phyloP scores from a whole-genome alignment of 768 basidiomycete genomes.

The Naganishia vaughanmartiniae region DNA sequence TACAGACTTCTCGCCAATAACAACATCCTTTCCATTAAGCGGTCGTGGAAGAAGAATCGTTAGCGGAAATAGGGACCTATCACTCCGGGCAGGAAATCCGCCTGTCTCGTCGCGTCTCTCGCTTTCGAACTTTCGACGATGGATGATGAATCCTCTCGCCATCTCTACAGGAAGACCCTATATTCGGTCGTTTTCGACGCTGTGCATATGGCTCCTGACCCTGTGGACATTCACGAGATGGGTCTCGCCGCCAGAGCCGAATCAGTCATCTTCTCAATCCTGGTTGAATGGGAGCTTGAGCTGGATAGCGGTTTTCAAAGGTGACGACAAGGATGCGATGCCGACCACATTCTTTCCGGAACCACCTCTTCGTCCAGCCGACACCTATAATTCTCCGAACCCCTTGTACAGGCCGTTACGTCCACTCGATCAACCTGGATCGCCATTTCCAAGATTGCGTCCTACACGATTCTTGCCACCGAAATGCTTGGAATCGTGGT shows the following conservation, averaged over 20 bases:
- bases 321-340: not conserved
- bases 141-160: slow-evolving; percentile 24
- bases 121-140: not conserved
- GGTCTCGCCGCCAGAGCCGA: not conserved
- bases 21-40: not conserved
- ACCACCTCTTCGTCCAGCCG: slow-evolving; percentile 39
- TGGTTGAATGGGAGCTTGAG: not conserved
- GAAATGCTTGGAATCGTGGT: slow-evolving; percentile 46
- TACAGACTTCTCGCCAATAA: not conserved
- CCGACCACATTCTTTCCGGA: slow-evolving; percentile 37
- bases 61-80: not conserved
- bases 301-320: slow-evolving; percentile 9
- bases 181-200: slow-evolving; percentile 11
- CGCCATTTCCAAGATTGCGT: slow-evolving; percentile 43
- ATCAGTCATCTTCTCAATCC: not conserved
- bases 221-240: slow-evolving; percentile 18
- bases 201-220: slow-evolving; percentile 23
- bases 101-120: not conserved
- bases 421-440: slow-evolving; percentile 38
- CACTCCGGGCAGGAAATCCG: not conserved
- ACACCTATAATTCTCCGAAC: slow-evolving; percentile 38
- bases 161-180: slow-evolving; percentile 21
- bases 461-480: slow-evolving; percentile 44
- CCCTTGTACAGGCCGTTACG: slow-evolving; percentile 38
- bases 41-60: not conserved